Conservation (phyloP, 768 basidiomycete species). For the Suillus lakei region DNA sequence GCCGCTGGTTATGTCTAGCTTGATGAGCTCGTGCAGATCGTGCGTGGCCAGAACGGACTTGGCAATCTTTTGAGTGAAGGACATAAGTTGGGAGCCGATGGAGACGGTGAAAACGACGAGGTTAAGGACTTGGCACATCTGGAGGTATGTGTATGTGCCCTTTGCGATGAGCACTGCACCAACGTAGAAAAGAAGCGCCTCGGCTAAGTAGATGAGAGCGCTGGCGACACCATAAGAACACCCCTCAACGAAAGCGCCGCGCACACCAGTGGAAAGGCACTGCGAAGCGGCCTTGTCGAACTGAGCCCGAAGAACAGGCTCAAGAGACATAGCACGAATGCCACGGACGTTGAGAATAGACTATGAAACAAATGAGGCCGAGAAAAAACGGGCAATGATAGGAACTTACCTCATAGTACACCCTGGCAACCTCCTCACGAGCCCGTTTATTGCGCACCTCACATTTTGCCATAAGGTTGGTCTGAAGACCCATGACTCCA, state of each 20-base stretch:
- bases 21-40: constrained; percentile 74
- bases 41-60: constrained; percentile 84
- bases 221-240: constrained; percentile 81
- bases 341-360: constrained; percentile 83
- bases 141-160: constrained; percentile 84
- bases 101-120: constrained; percentile 93
- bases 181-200: constrained; percentile 91
- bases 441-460: constrained; percentile 84
- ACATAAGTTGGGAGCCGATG: constrained; percentile 88
- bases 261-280: constrained; percentile 70
- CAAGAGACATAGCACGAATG: constrained; percentile 88
- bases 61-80: constrained; percentile 86
- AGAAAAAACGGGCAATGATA: constrained; percentile 5
- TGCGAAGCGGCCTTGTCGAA: constrained; percentile 67
- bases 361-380: constrained; percentile 37
- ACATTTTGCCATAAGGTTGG: constrained; percentile 67
- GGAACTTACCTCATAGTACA: constrained; percentile 81
- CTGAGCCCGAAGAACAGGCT: constrained; percentile 64
- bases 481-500: constrained; percentile 73
- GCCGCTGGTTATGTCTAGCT: constrained; percentile 57
- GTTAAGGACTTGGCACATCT: constrained; percentile 90
- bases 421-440: constrained; percentile 83
- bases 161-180: constrained; percentile 83
- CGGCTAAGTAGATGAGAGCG: constrained; percentile 85
- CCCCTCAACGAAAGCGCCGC: constrained; percentile 88